Conservation (phyloP, 768 basidiomycete species). For the Phanerochaete sordida region DNA sequence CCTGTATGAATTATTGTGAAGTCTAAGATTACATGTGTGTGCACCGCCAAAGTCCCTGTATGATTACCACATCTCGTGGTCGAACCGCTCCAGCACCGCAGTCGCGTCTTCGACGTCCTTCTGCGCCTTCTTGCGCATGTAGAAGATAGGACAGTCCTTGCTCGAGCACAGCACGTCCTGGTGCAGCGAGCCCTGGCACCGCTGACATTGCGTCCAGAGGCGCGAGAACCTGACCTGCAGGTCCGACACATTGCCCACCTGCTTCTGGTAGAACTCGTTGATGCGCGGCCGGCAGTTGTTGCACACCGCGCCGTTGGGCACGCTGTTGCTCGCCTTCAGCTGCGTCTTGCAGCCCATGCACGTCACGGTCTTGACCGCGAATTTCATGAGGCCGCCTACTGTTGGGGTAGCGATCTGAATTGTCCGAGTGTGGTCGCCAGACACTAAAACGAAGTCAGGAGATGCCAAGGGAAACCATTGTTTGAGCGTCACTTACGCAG, state of each 20-base stretch:
- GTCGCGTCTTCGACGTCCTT: slow-evolving; percentile 93
- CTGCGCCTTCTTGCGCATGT: slow-evolving; percentile 97
- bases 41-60: not conserved
- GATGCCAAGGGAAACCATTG: not conserved
- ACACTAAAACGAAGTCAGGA: slow-evolving; percentile 48
- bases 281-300: slow-evolving; percentile 86
- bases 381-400: slow-evolving; percentile 97
- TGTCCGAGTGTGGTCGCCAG: slow-evolving; percentile 92
- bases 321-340: slow-evolving; percentile 71
- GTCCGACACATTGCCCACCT: slow-evolving; percentile 64
- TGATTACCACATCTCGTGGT: slow-evolving; percentile 63
- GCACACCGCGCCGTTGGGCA: slow-evolving; percentile 84
- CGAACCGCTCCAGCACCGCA: slow-evolving; percentile 79
- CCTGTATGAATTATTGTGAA: not conserved
- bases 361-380: slow-evolving; percentile 92
- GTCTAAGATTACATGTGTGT: not conserved
- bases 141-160: slow-evolving; percentile 98
- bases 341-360: slow-evolving; percentile 96
- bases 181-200: slow-evolving; percentile 97
- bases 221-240: slow-evolving; percentile 90
- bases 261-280: slow-evolving; percentile 91
- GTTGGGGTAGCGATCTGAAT: slow-evolving; percentile 97
- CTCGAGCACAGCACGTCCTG: slow-evolving; percentile 98
- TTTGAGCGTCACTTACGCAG: slow-evolving; percentile 67
- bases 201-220: slow-evolving; percentile 97